phyloP scores from a whole-genome alignment of 495 filamentous ascomycete species.

The Aspergillus kassunensis region DNA sequence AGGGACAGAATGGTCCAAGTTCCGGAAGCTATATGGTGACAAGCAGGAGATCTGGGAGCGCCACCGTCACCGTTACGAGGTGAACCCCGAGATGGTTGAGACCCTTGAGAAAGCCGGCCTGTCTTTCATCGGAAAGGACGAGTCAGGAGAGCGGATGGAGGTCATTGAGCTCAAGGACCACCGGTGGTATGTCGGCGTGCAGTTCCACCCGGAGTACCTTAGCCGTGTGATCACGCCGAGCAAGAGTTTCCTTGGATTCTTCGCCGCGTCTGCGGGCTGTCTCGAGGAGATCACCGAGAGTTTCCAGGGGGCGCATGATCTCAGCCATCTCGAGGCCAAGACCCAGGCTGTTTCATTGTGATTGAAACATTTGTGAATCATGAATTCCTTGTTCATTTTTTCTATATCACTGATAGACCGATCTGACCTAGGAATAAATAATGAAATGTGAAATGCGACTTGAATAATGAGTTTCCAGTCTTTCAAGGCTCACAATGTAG shows the following conservation, averaged over 20 bases:
- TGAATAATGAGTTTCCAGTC: not conserved
- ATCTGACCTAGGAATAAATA: not conserved
- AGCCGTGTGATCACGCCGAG: constrained; percentile 68
- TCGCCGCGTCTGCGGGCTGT: constrained; percentile 68
- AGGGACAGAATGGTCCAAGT: constrained; percentile 72
- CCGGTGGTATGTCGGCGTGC: constrained; percentile 85
- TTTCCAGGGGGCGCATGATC: constrained; percentile 11
- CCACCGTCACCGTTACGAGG: constrained; percentile 47
- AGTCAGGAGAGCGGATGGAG: constrained; percentile 83
- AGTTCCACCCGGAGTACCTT: constrained; percentile 85
- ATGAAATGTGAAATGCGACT: not conserved
- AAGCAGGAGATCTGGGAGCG: constrained; percentile 45
- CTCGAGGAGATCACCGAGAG: constrained; percentile 46
- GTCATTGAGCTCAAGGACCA: constrained; percentile 85
- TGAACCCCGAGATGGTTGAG: constrained; percentile 40
- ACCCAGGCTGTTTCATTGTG: not conserved
- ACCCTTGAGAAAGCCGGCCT: constrained; percentile 33
- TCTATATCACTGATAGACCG: constrained; percentile 2
- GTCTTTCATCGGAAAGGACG: constrained; percentile 68
- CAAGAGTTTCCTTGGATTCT: constrained; percentile 79
- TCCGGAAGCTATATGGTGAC: constrained; percentile 69
- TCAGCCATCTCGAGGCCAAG: constrained; percentile 8
- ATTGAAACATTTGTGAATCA: not conserved
- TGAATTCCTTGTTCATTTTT: not conserved
- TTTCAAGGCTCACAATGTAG: not conserved